Conservation (phyloP, 495 filamentous ascomycete genomes). For the Daldinia grandis region DNA sequence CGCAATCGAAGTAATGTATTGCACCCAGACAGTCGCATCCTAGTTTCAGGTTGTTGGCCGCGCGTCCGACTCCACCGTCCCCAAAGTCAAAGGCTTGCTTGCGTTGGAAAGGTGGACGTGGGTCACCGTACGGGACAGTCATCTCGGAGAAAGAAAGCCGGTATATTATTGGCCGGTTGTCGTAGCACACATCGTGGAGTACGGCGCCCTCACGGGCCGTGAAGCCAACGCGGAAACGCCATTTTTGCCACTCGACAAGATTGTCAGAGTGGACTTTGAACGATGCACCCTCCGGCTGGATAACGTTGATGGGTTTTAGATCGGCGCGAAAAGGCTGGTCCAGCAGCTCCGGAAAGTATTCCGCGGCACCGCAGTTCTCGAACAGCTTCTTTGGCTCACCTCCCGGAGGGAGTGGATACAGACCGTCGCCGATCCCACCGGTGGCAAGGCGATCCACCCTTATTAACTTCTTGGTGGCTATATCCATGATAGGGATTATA, state of each 20-base stretch:
- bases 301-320: conserved; percentile 60
- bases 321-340: conserved; percentile 55
- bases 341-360: conserved; percentile 63
- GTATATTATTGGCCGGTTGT: conserved; percentile 71
- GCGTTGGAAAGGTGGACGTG: conserved; percentile 74
- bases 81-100: conserved; percentile 84
- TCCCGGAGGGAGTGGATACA: conserved; percentile 24
- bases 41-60: conserved; percentile 77
- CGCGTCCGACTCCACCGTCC: conserved; percentile 75
- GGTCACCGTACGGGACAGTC: conserved; percentile 81
- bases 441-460: conserved; percentile 64
- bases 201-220: conserved; percentile 75
- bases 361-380: conserved; percentile 52
- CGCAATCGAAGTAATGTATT: conserved; percentile 75
- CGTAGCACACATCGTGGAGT: conserved; percentile 75
- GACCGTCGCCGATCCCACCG: conserved; percentile 43
- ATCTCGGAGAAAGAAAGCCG: conserved; percentile 76
- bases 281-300: conserved; percentile 62
- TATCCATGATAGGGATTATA: conserved; percentile 64
- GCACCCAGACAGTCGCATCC: conserved; percentile 77
- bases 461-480: conserved; percentile 59
- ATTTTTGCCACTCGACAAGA: conserved; percentile 73
- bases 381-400: conserved; percentile 51
- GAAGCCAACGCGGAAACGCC: conserved; percentile 77
- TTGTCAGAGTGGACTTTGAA: conserved; percentile 57